Conservation (phyloP, 768 basidiomycete genomes). For the Podaxis rugospora region DNA sequence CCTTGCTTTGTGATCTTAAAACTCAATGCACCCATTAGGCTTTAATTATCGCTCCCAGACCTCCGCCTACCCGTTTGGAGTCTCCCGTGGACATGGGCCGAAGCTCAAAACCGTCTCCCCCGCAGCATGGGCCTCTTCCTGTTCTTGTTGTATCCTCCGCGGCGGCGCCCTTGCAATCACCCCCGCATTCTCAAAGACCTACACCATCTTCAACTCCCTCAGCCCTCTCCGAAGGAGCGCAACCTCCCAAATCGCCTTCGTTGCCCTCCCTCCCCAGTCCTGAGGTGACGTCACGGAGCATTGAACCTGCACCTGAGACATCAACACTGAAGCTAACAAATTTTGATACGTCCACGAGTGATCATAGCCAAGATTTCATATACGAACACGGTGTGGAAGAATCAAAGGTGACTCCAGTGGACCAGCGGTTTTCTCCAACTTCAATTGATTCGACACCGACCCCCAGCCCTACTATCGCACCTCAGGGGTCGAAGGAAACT, state of each 20-base stretch:
- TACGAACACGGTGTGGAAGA: background rate
- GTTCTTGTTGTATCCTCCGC: background rate
- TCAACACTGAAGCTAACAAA: background rate
- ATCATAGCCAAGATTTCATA: background rate
- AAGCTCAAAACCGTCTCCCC: background rate
- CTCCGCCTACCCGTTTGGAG: background rate
- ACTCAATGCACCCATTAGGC: background rate
- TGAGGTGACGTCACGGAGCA: background rate
- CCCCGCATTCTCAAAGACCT: background rate
- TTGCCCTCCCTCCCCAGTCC: background rate
- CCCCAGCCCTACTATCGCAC: constrained; percentile 1
- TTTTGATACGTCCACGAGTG: background rate
- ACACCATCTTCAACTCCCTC: background rate
- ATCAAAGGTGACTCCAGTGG: background rate
- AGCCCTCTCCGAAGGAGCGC: background rate
- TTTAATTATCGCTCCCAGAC: background rate
- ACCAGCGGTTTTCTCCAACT: background rate
- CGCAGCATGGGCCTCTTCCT: background rate
- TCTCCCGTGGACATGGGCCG: background rate
- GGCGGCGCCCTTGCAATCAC: background rate
- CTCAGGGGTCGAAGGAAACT: background rate
- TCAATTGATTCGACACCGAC: constrained; percentile 9
- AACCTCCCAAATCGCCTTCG: background rate
- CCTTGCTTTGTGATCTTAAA: background rate
- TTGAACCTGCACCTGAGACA: background rate